Base-by-base conservation (phyloP, 2,329 filamentous ascomycete species). In the Talaromyces sp. region DNA sequence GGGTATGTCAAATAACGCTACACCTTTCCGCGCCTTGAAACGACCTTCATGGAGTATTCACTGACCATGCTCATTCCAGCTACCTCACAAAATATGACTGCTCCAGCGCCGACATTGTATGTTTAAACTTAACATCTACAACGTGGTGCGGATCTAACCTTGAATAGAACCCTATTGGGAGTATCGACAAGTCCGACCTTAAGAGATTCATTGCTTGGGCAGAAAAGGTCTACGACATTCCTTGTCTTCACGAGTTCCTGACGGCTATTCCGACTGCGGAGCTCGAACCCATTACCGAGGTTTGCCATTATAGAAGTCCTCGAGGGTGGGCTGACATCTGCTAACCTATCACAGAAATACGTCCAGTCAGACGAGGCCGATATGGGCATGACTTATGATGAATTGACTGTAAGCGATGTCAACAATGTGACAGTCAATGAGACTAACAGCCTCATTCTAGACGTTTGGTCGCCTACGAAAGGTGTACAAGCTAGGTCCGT, bases 71-170 rank as follows among this genome's bases (percentile, higher is more conserved):
- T 33, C 11, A 2, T 35, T 9, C n/a, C 39, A 76, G 80, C 16
- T 86, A 89, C 70, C 78, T 88, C 31, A 90, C 87, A 4, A 90
- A 90, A 75, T 89, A 90, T 69, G 87, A 90, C 66, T 80, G 77
- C 62, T 79, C 75, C 1, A 80, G 77, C 3, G 82, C 79, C 0
- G 82, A 84, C 65, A 80, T 87, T 69, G 88, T 5, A 88, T 89
- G 62, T 42, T 57, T 23, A 14, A 25, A 2, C 18, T 21, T 35
- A 4, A 9, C 16, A 18, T 5, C 28, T 2, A 42, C 1, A 18
- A 44, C 3, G 31, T 23, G 11, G 39, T 28, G n/a, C n/a, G 9
- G 35, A 40, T n/a, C 54, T 57, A 57, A 57, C 28, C 23, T 5
- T 25, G 14, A 25, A 54, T 55, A 60, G 63, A 68, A 66, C 58